Conservation (phyloP, 192 early-diverging fungal genomes). For the Entomortierella beljakovae region DNA sequence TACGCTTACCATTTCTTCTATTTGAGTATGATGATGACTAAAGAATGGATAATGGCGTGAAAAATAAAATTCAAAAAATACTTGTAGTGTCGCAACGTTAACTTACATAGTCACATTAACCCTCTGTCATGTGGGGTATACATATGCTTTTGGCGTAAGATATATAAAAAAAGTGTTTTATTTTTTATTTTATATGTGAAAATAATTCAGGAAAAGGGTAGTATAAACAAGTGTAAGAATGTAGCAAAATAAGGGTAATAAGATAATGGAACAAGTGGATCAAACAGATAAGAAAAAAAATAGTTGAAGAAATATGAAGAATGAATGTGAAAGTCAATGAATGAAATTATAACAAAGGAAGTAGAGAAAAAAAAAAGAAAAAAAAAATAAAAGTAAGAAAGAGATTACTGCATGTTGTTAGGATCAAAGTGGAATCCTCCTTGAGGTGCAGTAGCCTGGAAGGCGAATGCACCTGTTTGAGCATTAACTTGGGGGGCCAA, state of each 20-base stretch:
- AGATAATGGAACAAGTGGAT: constrained; percentile 6
- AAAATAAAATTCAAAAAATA: neutral
- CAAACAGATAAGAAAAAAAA: constrained; percentile 5
- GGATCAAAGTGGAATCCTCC: constrained; percentile 87
- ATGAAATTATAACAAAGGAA: constrained; percentile 7
- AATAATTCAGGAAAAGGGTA: neutral
- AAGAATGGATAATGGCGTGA: neutral
- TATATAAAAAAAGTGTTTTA: neutral
- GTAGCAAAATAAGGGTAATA: constrained; percentile 1
- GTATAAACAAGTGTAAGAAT: neutral
- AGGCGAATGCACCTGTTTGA: constrained; percentile 82
- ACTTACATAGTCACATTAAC: too few relatives aligned
- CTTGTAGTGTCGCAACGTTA: neutral
- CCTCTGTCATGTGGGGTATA: too few relatives aligned
- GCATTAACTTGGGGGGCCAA: constrained; percentile 81
- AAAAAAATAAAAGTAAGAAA: neutral
- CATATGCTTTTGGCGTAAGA: too few relatives aligned
- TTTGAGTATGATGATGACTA: neutral
- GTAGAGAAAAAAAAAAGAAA: constrained; percentile 1
- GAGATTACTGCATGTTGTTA: constrained; percentile 44
- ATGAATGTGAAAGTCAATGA: neutral
- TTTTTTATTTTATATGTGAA: neutral
- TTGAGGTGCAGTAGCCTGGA: constrained; percentile 80
- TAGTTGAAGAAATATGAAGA: neutral
- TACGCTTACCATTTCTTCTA: too few relatives aligned